Evolutionary conservation across 306 rosid species (phyloP), one percentile per base, ranked within the genome.

Genomic region (Hippophae gyantsensis): DNA sequence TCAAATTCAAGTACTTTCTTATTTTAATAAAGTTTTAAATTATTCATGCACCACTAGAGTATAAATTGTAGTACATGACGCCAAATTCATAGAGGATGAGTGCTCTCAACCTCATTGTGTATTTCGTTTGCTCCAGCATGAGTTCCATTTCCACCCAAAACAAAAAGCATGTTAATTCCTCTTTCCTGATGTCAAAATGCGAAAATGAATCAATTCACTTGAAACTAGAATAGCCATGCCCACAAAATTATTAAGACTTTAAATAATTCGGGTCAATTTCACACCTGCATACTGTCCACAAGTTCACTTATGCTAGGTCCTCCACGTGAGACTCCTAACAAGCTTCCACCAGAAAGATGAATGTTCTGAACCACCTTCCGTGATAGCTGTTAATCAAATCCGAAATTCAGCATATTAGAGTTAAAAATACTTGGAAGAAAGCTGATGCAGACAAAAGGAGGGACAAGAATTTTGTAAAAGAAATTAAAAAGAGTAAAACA

Each of bases 271-370:
- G 55, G 62, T 66, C 51, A 68, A 58, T 48, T 27, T 57, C 57
- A 1, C 43, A 92, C 99, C 94, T 82, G 77, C 84, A 93, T 64
- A 68, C 82, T 72, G 83, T 88, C 96, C 69, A 86, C 99, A 10
- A 93, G 85, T 60, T 82, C 76, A 73, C 71, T 67, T 58, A 86
- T 89, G 10, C 70, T 60, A 65, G 97, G 95, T 57, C 89, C 97
- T 52, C 99, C 99, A 44, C 99, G 90, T 6, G 99, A 93, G 65
- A 93, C 99, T 69, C 99, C 99, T 77, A 93, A 77, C 74, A 93
- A 71, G 74, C 99, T 93, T 79, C 99, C 99, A 43, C 99, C 99
- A 77, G 97, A 88, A 69, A 93, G 99, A 82, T 93, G 99, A 79
- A 93, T 74, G 60, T 93, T 93, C 74, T 93, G 99, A 63, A 88